These are phyloP conservation scores for Aurantiochytrium sp. DNA, from an alignment of 108 stramenopile genomes.

Conservation along the genomic window DNA sequence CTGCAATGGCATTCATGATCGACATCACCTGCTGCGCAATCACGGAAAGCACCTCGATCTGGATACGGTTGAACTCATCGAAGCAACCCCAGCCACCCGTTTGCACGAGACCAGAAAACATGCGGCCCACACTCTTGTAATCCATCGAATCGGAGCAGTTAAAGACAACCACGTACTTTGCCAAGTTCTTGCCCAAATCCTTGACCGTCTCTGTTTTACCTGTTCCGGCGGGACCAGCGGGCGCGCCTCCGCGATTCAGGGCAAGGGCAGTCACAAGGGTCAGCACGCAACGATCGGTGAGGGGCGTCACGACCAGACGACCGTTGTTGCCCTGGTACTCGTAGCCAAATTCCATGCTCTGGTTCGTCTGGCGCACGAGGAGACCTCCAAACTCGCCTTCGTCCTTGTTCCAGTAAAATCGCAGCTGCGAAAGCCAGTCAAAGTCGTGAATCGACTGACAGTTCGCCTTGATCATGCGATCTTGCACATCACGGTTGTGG, in stretches of 20 bases:
- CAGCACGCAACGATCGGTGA: conserved; percentile 59
- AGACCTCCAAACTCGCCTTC: conserved; percentile 42
- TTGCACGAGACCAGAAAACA: conserved; percentile 62
- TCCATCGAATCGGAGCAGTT: conserved; percentile 64
- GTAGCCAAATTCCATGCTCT: conserved; percentile 46
- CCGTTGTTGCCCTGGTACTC: conserved; percentile 69
- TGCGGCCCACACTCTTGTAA: conserved; percentile 59
- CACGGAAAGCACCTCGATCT: conserved; percentile 64
- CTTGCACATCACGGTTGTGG: conserved; percentile 63
- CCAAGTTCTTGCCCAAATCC: conserved; percentile 59
- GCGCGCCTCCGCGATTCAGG: conserved; percentile 58
- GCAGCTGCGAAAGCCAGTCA: conserved; percentile 60
- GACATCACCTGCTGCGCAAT: conserved; percentile 61
- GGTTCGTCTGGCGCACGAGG: conserved; percentile 56
- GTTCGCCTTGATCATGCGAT: conserved; percentile 53
- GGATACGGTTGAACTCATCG: conserved; percentile 65
- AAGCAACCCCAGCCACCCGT: conserved; percentile 61
- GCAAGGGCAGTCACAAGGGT: conserved; percentile 60
- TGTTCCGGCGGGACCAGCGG: conserved; percentile 58
- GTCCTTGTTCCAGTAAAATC: conserved; percentile 36
- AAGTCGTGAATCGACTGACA: conserved; percentile 49
- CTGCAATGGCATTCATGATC: conserved; percentile 46
- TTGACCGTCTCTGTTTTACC: conserved; percentile 65
- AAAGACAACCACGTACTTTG: conserved; percentile 62
- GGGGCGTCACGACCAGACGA: conserved; percentile 57